These are phyloP conservation scores for Trichoderma pleuroti DNA, from an alignment of 2,329 filamentous ascomycete species.

Conservation along the genomic window DNA sequence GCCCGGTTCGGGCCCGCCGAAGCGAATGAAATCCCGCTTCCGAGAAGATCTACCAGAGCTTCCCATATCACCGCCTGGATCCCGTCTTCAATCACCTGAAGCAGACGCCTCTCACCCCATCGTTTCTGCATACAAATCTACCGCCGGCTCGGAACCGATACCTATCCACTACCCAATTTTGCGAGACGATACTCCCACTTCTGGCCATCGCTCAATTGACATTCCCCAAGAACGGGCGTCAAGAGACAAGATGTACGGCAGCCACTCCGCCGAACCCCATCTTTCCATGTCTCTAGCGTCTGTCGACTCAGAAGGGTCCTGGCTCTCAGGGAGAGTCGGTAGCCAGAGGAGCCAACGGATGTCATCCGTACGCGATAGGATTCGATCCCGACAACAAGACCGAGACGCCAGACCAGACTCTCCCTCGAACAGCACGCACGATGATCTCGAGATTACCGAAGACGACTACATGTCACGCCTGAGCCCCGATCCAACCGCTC, in stretches of 20 bases:
- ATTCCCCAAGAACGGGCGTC: constrained; percentile 24
- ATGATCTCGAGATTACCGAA: constrained; percentile 59
- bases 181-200: constrained; percentile 46
- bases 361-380: constrained; percentile 43
- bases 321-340: constrained; percentile 75
- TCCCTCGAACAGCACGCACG: constrained; percentile 49
- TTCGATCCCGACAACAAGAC: constrained; percentile 31
- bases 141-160: constrained; percentile 26
- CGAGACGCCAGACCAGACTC: constrained; percentile 38
- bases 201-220: constrained; percentile 40
- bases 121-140: constrained; percentile 29
- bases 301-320: constrained; percentile 92
- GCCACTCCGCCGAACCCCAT: constrained; percentile 55
- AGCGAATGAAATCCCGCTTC: constrained; percentile 85
- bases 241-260: constrained; percentile 26
- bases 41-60: constrained; percentile 87
- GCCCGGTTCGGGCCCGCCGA: constrained; percentile 52
- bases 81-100: constrained; percentile 74
- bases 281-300: constrained; percentile 86
- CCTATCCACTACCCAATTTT: constrained; percentile 25
- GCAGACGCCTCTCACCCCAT: constrained; percentile 44
- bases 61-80: constrained; percentile 80
- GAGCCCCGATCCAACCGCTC: constrained; percentile 29
- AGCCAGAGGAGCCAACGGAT: constrained; percentile 48
- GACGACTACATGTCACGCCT: constrained; percentile 69